phyloP scores from a whole-genome alignment of 2,329 filamentous ascomycete species.

The Phaeophleospora eucalypticola region DNA sequence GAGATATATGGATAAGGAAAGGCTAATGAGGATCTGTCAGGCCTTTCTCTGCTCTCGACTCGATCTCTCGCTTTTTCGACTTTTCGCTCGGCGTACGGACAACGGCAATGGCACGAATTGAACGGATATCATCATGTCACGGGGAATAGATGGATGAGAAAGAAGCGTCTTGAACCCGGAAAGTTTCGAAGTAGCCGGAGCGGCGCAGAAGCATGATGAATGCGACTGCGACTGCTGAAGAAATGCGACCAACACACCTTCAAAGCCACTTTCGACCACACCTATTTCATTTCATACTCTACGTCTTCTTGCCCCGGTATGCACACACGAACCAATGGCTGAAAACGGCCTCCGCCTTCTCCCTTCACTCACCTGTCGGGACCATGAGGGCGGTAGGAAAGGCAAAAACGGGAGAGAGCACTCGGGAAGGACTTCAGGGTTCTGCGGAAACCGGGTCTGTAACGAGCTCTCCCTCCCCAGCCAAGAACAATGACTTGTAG shows the following conservation, averaged over 20 bases:
- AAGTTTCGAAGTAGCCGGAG: too few species aligned
- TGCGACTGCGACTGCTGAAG: not conserved
- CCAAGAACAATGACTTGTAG: conserved; percentile 23
- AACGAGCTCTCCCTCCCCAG: conserved; percentile 23
- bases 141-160: too few species aligned
- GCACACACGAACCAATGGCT: conserved; percentile 23
- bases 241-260: not conserved
- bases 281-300: too few species aligned
- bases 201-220: too few species aligned
- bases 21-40: not conserved
- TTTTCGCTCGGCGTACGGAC: not conserved
- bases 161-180: too few species aligned
- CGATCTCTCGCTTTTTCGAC: too few species aligned
- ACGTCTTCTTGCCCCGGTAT: too few species aligned
- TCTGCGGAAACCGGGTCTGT: conserved; percentile 36
- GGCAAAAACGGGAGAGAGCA: conserved; percentile 21
- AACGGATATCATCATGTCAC: too few species aligned
- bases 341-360: conserved; percentile 31
- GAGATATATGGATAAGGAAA: not conserved
- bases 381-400: conserved; percentile 32
- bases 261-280: too few species aligned
- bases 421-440: conserved; percentile 24
- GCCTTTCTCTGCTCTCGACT: not conserved
- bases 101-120: not conserved
- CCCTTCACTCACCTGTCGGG: conserved; percentile 17